phyloP scores from a whole-genome alignment of 306 rosid species.

The Cucurbita argyrosperma region DNA sequence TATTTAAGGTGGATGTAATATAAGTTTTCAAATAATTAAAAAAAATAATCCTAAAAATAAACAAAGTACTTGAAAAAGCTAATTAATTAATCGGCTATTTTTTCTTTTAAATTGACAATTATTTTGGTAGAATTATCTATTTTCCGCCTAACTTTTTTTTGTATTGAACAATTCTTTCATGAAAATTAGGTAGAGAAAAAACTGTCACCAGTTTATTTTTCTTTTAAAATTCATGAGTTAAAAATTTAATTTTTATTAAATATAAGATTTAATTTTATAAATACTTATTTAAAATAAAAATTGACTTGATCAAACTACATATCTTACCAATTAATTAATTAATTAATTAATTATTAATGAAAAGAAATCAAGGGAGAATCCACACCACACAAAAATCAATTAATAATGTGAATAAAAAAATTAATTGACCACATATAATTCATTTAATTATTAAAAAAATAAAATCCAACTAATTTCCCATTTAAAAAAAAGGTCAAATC shows the following conservation, averaged over 20 bases:
- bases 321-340: neutral
- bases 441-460: neutral
- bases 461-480: neutral
- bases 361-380: neutral
- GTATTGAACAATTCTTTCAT: neutral
- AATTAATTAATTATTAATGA: neutral
- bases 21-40: too few species aligned
- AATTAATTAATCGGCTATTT: too few species aligned
- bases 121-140: neutral
- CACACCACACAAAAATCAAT: neutral
- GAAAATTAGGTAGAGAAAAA: neutral
- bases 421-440: neutral
- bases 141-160: neutral
- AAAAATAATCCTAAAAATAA: too few species aligned
- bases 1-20: too few species aligned
- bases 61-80: too few species aligned
- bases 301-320: neutral
- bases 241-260: too few species aligned
- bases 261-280: too few species aligned
- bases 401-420: neutral
- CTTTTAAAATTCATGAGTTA: neutral
- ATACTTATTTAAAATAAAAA: neutral
- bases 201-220: neutral
- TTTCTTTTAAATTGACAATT: neutral
- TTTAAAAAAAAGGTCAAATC: neutral